Conservation (phyloP, 2,329 filamentous ascomycete genomes). For the Lecanicillium sp. region DNA sequence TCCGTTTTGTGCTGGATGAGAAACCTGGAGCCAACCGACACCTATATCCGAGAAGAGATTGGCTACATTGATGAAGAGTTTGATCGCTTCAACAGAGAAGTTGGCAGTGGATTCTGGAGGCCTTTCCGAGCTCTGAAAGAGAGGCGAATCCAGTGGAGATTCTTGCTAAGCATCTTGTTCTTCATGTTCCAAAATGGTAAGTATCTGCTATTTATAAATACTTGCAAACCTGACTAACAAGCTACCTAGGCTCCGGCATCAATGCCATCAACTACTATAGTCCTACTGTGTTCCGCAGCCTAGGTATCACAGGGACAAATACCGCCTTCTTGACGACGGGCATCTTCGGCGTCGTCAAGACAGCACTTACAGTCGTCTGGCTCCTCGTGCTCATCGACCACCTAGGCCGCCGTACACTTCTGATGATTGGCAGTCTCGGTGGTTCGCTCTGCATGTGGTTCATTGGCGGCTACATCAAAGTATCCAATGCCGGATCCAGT, state of each 20-base stretch:
- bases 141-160: slow-evolving; percentile 56
- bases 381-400: slow-evolving; percentile 60
- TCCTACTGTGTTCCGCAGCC: slow-evolving; percentile 32
- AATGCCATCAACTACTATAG: slow-evolving; percentile 74
- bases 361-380: slow-evolving; percentile 59
- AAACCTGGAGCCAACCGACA: slow-evolving; percentile 44
- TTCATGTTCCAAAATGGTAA: slow-evolving; percentile 72
- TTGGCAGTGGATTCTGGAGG: slow-evolving; percentile 68
- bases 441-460: slow-evolving; percentile 61
- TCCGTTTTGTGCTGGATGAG: slow-evolving; percentile 57
- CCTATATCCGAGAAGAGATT: slow-evolving; percentile 67
- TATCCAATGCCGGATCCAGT: slow-evolving; percentile 36
- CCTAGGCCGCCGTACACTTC: slow-evolving; percentile 43
- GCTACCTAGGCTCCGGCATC: slow-evolving; percentile 45
- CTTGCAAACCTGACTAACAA: not conserved
- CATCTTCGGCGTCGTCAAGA: slow-evolving; percentile 72
- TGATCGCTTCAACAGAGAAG: slow-evolving; percentile 51
- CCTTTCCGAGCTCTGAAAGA: slow-evolving; percentile 53
- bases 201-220: slow-evolving; percentile 4
- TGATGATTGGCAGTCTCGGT: slow-evolving; percentile 51
- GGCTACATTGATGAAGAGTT: slow-evolving; percentile 61
- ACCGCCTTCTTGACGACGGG: slow-evolving; percentile 54
- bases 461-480: slow-evolving; percentile 37
- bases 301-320: slow-evolving; percentile 37
- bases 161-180: slow-evolving; percentile 64